These are phyloP conservation scores for Leccinum uliginosum DNA, from an alignment of 768 basidiomycete species.

Conservation along the genomic window DNA sequence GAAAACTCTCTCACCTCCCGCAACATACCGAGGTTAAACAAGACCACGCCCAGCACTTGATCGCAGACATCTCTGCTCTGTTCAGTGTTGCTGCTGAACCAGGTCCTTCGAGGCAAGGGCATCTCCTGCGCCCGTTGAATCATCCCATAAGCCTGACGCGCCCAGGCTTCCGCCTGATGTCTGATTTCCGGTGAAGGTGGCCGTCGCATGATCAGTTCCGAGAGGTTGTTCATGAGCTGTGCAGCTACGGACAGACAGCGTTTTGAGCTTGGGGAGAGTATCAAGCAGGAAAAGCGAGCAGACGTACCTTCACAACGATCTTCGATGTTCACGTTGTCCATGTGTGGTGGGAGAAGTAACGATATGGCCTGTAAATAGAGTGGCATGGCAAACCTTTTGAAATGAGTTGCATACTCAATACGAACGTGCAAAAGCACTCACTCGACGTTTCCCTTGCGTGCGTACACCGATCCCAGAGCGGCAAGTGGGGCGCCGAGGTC, in stretches of 20 bases:
- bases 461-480: slow-evolving; percentile 60
- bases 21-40: slow-evolving; percentile 60
- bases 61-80: slow-evolving; percentile 42
- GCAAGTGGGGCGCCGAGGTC: slow-evolving; percentile 69
- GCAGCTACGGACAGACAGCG: slow-evolving; percentile 30
- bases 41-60: slow-evolving; percentile 48
- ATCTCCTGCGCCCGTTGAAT: slow-evolving; percentile 26
- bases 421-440: slow-evolving; percentile 2
- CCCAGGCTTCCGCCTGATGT: slow-evolving; percentile 57
- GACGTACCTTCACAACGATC: slow-evolving; percentile 57
- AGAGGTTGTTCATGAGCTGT: slow-evolving; percentile 48
- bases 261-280: background rate
- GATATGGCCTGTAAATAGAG: slow-evolving; percentile 65
- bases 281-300: background rate
- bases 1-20: slow-evolving; percentile 34
- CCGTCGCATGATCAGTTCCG: slow-evolving; percentile 37
- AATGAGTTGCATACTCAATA: background rate
- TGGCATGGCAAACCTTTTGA: slow-evolving; percentile 53
- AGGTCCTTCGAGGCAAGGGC: slow-evolving; percentile 15
- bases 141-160: slow-evolving; percentile 42
- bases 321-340: slow-evolving; percentile 32
- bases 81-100: slow-evolving; percentile 22
- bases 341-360: slow-evolving; percentile 46
- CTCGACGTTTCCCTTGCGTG: slow-evolving; percentile 49
- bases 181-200: slow-evolving; percentile 34